Percentiles rank a stretch among this genome's conserved stretches.
phyloP scores from a whole-genome alignment of 2,329 filamentous ascomycete genomes.

The Fusarium lateritium region DNA sequence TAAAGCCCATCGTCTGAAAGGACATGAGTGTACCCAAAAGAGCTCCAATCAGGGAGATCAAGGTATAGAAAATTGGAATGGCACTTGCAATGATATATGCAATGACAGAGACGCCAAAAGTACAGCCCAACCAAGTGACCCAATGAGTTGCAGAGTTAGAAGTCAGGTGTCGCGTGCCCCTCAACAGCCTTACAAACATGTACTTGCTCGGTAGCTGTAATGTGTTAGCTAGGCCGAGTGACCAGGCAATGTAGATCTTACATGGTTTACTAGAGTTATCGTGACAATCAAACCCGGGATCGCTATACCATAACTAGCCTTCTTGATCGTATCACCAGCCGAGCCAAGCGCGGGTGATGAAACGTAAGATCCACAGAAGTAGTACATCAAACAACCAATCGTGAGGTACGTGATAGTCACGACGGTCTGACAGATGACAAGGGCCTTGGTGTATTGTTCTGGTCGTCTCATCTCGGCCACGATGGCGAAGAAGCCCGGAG shows the following conservation, averaged over 20 bases:
- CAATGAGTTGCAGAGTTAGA: conserved; percentile 50
- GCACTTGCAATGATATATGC: conserved; percentile 49
- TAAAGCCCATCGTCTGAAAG: conserved; percentile 50
- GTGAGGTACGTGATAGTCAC: conserved; percentile 53
- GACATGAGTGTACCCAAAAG: conserved; percentile 51
- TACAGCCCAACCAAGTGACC: conserved; percentile 52
- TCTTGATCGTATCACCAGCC: conserved; percentile 59
- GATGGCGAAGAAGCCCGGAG: conserved; percentile 54
- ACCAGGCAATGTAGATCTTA: background rate
- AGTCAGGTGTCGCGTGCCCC: conserved; percentile 50
- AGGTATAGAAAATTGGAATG: conserved; percentile 46
- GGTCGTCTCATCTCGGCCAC: conserved; percentile 54
- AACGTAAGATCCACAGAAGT: conserved; percentile 62
- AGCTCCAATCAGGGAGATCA: conserved; percentile 50
- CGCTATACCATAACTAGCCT: conserved; percentile 58
- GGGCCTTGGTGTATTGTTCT: conserved; percentile 43
- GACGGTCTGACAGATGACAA: conserved; percentile 46
- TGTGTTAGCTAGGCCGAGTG: too few species aligned
- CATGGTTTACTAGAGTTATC: conserved; percentile 46
- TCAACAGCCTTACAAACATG: conserved; percentile 36
- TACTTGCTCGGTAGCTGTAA: conserved; percentile 34
- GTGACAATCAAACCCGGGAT: conserved; percentile 50
- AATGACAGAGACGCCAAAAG: conserved; percentile 38
- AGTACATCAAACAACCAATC: conserved; percentile 59
- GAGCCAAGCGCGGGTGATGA: conserved; percentile 63